Evolutionary conservation across 108 stramenopile genomes (phyloP).

Genomic region (Cyclotella baltica): DNA sequence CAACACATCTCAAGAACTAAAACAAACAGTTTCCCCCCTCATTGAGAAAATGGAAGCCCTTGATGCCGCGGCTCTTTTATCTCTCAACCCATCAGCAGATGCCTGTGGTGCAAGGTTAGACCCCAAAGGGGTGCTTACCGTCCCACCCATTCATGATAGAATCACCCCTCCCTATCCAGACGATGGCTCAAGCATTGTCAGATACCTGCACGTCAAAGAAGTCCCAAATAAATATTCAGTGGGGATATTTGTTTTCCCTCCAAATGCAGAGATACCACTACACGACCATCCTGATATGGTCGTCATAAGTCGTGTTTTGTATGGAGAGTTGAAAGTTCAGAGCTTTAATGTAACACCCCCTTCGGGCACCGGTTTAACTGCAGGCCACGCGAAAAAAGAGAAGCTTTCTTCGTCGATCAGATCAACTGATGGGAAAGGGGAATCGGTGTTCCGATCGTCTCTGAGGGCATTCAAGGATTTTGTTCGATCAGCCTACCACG

Average conservation of each 20-base stretch:
- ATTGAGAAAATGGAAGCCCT: constrained; percentile 50
- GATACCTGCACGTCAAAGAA: constrained; percentile 89
- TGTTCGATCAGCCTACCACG: constrained; percentile 22
- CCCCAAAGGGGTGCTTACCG: constrained; percentile 32
- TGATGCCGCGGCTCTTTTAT: constrained; percentile 63
- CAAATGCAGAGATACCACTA: constrained; percentile 85
- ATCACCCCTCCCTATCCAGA: constrained; percentile 48
- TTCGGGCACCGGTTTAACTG: constrained; percentile 5
- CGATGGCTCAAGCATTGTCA: constrained; percentile 28
- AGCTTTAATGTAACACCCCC: constrained; percentile 77
- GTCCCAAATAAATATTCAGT: constrained; percentile 75
- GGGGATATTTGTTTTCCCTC: constrained; percentile 95
- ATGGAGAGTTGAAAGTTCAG: constrained; percentile 81
- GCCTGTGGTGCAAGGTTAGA: constrained; percentile 29
- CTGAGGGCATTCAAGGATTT: constrained; percentile 36
- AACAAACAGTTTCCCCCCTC: constrained; percentile 40
- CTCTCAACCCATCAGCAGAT: constrained; percentile 45
- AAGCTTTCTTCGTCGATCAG: not conserved
- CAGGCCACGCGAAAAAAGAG: not conserved
- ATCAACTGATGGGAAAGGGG: not conserved
- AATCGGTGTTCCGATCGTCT: constrained; percentile 14
- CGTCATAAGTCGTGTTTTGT: constrained; percentile 88
- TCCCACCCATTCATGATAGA: constrained; percentile 67
- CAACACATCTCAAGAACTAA: constrained; percentile 27
- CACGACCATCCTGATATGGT: constrained; percentile 97